These are phyloP conservation scores for Dactylellina drechsleri DNA, from an alignment of 2,329 filamentous ascomycete species.

Conservation along the genomic window DNA sequence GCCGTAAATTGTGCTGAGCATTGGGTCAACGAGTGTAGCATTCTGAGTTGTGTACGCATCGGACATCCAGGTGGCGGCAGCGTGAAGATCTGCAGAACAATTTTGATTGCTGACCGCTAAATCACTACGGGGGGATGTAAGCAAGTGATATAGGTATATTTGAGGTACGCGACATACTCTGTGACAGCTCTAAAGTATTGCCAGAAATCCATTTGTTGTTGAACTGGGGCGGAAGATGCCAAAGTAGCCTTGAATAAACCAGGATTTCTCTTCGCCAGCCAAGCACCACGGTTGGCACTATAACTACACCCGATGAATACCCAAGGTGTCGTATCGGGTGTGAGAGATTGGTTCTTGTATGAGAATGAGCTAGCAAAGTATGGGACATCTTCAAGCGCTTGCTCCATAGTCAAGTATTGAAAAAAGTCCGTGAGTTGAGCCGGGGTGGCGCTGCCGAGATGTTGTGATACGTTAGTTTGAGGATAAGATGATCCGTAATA, in stretches of 20 bases:
- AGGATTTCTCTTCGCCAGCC: slow-evolving; percentile 55
- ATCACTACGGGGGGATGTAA: background rate
- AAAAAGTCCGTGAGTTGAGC: slow-evolving; percentile 61
- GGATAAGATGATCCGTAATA: slow-evolving; percentile 62
- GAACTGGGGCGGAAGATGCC: slow-evolving; percentile 57
- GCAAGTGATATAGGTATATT: no score
- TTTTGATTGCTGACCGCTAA: slow-evolving; percentile 29
- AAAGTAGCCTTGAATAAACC: slow-evolving; percentile 55
- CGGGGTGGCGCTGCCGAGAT: slow-evolving; percentile 11
- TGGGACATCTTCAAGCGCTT: slow-evolving; percentile 63
- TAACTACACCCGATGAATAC: slow-evolving; percentile 53
- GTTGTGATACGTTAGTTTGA: slow-evolving; percentile 57
- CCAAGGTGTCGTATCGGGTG: slow-evolving; percentile 47
- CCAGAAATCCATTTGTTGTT: slow-evolving; percentile 61
- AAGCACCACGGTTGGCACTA: slow-evolving; percentile 55
- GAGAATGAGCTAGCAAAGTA: slow-evolving; percentile 62
- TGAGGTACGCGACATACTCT: slow-evolving; percentile 52
- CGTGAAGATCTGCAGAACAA: slow-evolving; percentile 54
- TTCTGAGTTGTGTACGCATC: slow-evolving; percentile 56
- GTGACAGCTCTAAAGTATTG: slow-evolving; percentile 62
- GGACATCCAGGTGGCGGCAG: slow-evolving; percentile 45
- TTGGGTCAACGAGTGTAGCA: slow-evolving; percentile 60
- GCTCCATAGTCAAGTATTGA: slow-evolving; percentile 61
- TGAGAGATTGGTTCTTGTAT: slow-evolving; percentile 57
- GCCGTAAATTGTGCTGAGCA: slow-evolving; percentile 57